Evolutionary conservation across 805 yeast genomes (phyloP), one percentile per base, ranked within the genome.

Genomic region (Metschnikowia gelsemii): DNA sequence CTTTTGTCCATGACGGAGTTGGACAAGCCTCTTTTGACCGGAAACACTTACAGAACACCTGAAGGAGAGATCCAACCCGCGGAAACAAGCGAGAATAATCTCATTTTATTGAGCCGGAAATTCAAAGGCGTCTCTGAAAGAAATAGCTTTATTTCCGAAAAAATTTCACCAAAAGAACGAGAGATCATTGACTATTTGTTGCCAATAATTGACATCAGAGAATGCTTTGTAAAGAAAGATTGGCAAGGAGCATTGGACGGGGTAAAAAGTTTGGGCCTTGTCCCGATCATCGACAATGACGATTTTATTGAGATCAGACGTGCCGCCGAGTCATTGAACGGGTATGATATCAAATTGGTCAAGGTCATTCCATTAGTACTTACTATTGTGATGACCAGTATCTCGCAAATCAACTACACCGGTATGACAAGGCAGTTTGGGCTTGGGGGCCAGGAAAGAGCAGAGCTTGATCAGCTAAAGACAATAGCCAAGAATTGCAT

Each of bases 291-390:
- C 18, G 51, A 56, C 6, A 72, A 70, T 25, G 71, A 73, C 31
- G 78, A 75, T 48, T 72, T 84, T 19, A 69, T 75, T 8, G 69
- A 72, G 14, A 80, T 86, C 20, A 78, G 96, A 55, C 70, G 68
- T 35, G 72, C 76, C 38, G 88, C 91, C 4, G 87, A 84, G 57
- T 51, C 58, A 22, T 61, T 70, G 32, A 66, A 76, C 24, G 67
- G 72, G 24, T 64, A 82, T 47, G 83, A 87, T 60, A 91, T 84
- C 50, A 73, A 81, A 46, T 68, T 93, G 28, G 74, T 88, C 27
- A 82, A 85, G 60, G 87, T 84, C 51, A 74, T 93, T 38, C 96
- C 98, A 4, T 79, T 80, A 38, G 62, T 91, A 46, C 72, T 93
- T 48, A 74, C 90, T 16, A 83, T 89, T 66, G 78, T 86, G 4